phyloP scores from a whole-genome alignment of 2,329 filamentous ascomycete species.

The Aspergillus ochraceoroseus region DNA sequence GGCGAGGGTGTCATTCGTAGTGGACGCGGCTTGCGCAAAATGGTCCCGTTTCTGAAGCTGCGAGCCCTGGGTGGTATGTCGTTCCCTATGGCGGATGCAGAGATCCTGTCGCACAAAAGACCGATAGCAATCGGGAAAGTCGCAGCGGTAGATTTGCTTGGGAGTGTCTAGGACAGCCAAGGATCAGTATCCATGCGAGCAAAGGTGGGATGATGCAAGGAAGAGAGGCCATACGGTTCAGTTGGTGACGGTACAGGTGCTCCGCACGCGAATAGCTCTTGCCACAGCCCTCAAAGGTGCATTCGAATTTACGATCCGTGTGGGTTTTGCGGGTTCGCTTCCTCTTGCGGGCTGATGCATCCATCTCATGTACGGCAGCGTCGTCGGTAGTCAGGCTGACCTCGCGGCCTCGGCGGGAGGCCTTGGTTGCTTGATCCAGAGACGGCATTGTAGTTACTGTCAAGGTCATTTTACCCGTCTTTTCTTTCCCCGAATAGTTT shows the following conservation, averaged over 20 bases:
- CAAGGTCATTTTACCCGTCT: slow-evolving; percentile 20
- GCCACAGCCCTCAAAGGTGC: slow-evolving; percentile 78
- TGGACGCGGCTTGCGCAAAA: slow-evolving; percentile 36
- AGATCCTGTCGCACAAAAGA: slow-evolving; percentile 92
- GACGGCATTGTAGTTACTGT: slow-evolving; percentile 22
- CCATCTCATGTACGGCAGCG: slow-evolving; percentile 13
- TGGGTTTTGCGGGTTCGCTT: slow-evolving; percentile 43
- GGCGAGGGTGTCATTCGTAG: slow-evolving; percentile 16
- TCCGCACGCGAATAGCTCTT: slow-evolving; percentile 96
- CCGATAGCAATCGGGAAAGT: slow-evolving; percentile 83
- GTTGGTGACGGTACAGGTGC: slow-evolving; percentile 91
- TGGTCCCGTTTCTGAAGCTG: slow-evolving; percentile 49
- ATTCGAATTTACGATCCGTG: slow-evolving; percentile 61
- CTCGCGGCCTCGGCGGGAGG: slow-evolving; percentile 11
- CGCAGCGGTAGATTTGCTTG: slow-evolving; percentile 91
- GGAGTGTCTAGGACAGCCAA: slow-evolving; percentile 62
- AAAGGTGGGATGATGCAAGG: not conserved
- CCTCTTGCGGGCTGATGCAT: slow-evolving; percentile 17
- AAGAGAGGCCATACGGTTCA: slow-evolving; percentile 67
- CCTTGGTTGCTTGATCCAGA: slow-evolving; percentile 14
- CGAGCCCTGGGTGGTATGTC: slow-evolving; percentile 63
- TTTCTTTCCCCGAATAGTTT: slow-evolving; percentile 1
- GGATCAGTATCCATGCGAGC: slow-evolving; percentile 13
- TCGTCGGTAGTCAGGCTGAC: slow-evolving; percentile 15
- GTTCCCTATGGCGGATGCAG: slow-evolving; percentile 76